These are phyloP conservation scores for Trichoderma afroharzianum DNA, from an alignment of 2,329 filamentous ascomycete species.

Conservation along the genomic window DNA sequence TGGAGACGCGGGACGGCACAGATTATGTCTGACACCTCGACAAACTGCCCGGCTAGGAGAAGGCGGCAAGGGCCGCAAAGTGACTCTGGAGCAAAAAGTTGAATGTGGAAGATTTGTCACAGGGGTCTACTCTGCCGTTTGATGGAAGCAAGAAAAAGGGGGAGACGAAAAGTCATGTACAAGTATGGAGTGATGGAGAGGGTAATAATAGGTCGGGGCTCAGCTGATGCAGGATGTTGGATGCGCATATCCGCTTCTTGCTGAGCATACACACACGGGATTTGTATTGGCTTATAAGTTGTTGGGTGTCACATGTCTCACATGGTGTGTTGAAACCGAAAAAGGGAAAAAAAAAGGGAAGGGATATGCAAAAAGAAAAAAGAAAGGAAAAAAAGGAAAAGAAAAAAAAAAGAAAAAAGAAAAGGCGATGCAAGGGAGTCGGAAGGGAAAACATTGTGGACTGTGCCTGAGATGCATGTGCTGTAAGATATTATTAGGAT, in stretches of 20 bases:
- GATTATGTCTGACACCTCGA: slow-evolving; percentile 77
- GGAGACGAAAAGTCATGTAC: background rate
- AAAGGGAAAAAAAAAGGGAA: background rate
- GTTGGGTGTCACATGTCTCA: slow-evolving; percentile 10
- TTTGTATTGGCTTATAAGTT: background rate
- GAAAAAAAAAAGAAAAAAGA: background rate
- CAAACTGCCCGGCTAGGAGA: slow-evolving; percentile 63
- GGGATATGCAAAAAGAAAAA: background rate
- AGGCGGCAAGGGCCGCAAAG: slow-evolving; percentile 60
- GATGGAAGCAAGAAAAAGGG: background rate
- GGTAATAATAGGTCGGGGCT: background rate
- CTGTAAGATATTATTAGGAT: background rate
- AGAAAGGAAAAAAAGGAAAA: background rate
- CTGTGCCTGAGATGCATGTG: background rate
- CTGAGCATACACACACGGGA: background rate
- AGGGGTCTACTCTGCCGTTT: slow-evolving; percentile 69
- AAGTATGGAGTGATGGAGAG: background rate
- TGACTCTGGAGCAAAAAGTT: slow-evolving; percentile 78
- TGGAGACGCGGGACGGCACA: slow-evolving; percentile 56
- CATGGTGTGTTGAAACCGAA: background rate
- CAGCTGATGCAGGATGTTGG: slow-evolving; percentile 3
- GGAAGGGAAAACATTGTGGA: background rate
- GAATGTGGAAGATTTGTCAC: slow-evolving; percentile 82
- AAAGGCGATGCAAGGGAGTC: background rate
- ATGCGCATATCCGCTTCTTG: background rate